Evolutionary conservation across 2,329 filamentous ascomycete genomes (phyloP).

Genomic region (Falciphora oryzae): DNA sequence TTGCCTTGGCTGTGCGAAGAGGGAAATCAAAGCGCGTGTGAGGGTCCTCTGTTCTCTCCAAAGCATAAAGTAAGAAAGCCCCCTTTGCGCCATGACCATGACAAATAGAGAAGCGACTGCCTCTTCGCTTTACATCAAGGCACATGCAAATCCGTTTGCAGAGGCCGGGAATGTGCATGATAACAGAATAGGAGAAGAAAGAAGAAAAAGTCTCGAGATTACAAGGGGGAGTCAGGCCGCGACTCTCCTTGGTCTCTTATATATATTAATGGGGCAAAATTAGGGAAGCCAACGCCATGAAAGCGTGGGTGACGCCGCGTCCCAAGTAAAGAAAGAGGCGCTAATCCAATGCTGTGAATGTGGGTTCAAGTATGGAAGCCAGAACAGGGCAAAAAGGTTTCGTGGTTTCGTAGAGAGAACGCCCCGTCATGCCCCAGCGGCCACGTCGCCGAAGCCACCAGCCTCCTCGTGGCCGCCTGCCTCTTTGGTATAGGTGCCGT

Average conservation of each 20-base stretch:
- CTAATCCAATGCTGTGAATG: background rate
- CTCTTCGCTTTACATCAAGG: background rate
- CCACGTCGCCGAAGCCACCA: constrained; percentile 7
- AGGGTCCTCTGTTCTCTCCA: background rate
- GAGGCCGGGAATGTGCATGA: background rate
- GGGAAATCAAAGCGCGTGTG: background rate
- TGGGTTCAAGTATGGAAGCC: background rate
- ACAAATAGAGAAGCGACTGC: background rate
- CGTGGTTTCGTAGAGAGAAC: background rate
- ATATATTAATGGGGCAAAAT: background rate
- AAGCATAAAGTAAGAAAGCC: background rate
- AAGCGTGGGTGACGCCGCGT: background rate
- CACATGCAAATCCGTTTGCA: background rate
- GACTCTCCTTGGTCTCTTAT: background rate
- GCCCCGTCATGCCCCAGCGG: background rate
- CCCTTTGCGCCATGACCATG: background rate
- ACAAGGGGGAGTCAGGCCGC: background rate
- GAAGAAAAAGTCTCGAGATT: background rate
- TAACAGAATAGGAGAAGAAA: background rate
- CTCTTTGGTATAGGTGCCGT: constrained; percentile 60
- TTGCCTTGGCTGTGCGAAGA: background rate
- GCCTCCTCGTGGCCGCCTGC: constrained; percentile 8
- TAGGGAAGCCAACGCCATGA: background rate
- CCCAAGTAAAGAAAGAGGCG: background rate
- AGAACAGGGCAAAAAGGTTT: background rate